These are phyloP conservation scores for Ilyonectria robusta DNA, from an alignment of 2,329 filamentous ascomycete species.

Conservation along the genomic window DNA sequence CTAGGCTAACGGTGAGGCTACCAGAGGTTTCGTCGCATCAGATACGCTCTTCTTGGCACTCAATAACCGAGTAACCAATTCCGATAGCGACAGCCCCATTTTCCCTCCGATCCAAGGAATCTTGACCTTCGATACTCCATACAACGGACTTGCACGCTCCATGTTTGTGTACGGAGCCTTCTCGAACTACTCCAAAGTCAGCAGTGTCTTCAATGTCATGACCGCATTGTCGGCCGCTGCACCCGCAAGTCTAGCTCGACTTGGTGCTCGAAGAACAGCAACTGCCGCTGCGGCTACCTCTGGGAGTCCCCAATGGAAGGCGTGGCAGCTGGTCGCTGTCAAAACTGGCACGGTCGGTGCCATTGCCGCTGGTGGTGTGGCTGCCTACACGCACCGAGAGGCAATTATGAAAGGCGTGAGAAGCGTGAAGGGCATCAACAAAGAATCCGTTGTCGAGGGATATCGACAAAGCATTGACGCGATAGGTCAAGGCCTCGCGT, in stretches of 20 bases:
- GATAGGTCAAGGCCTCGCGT: constrained; percentile 68
- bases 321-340: constrained; percentile 78
- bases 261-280: constrained; percentile 34
- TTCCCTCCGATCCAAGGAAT: constrained; percentile 88
- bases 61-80: constrained; percentile 69
- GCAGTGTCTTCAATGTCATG: constrained; percentile 70
- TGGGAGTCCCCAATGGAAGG: constrained; percentile 62
- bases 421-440: constrained; percentile 63
- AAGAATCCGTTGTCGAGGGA: constrained; percentile 62
- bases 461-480: constrained; percentile 65
- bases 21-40: constrained; percentile 83
- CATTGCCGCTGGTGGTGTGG: constrained; percentile 84
- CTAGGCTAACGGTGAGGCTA: constrained; percentile 5
- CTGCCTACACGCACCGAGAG: constrained; percentile 84
- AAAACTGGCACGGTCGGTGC: constrained; percentile 86
- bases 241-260: constrained; percentile 58
- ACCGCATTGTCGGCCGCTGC: constrained; percentile 66
- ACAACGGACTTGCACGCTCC: constrained; percentile 74
- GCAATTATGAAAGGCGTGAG: constrained; percentile 69
- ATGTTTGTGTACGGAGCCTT: constrained; percentile 75
- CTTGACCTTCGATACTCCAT: constrained; percentile 89
- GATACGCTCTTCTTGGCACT: constrained; percentile 83
- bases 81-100: constrained; percentile 62
- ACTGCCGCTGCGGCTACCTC: constrained; percentile 38
- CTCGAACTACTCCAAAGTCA: constrained; percentile 71